Conservation (phyloP, 768 basidiomycete genomes). For the Neoboletus magnificus region DNA sequence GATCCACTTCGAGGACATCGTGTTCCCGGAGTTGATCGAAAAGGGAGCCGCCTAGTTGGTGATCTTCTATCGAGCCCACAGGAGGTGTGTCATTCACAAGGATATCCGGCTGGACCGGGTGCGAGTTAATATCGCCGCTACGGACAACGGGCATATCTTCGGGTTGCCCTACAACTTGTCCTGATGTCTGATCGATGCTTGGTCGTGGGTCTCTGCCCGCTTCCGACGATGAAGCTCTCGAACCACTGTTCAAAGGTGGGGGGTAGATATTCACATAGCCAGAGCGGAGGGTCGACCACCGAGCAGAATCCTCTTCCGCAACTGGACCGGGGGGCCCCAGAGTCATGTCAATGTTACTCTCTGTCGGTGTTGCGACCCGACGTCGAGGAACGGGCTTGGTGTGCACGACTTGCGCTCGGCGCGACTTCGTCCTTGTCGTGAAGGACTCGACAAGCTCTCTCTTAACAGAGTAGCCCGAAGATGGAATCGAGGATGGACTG, state of each 20-base stretch:
- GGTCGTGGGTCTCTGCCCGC: not conserved
- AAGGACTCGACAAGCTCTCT: not conserved
- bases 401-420: not conserved
- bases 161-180: not conserved
- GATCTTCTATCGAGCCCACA: not conserved
- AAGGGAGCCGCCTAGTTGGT: not conserved
- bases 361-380: not conserved
- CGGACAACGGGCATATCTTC: not conserved
- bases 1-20: not conserved
- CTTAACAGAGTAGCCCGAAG: not conserved
- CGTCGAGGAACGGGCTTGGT: not conserved
- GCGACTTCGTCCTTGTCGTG: not conserved
- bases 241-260: not conserved
- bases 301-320: not conserved
- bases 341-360: conserved; percentile 9
- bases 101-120: not conserved
- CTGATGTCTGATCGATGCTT: not conserved
- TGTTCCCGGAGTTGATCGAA: not conserved
- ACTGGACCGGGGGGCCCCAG: not conserved
- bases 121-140: not conserved
- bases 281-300: conserved; percentile 28
- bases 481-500: not conserved
- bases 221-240: not conserved
- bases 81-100: not conserved
- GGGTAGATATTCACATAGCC: conserved; percentile 19